Evolutionary conservation across 768 basidiomycete species (phyloP), one percentile per base, ranked within the genome.

Genomic region (Sarcodon sp.): DNA sequence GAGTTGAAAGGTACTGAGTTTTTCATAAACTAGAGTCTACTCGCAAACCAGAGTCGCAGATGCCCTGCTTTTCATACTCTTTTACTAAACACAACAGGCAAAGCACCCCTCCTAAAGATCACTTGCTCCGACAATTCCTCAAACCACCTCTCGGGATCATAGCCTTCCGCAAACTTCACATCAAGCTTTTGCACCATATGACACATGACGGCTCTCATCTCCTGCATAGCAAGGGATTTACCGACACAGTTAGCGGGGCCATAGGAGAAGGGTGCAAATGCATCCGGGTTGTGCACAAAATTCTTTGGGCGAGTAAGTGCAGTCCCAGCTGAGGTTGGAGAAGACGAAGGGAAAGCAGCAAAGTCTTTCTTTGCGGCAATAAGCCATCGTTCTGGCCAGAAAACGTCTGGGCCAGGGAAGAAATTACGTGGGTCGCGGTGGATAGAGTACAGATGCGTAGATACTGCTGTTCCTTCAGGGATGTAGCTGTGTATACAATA

Each of bases 401-500:
- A 72, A 12, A 49, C 48, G n/a, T 69, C 60, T 0, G 69, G 65
- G 4, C 54, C 60, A 0, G 69, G 71, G 33, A 59, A 64, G 54
- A 75, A 75, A 53, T 73, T 69, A 31, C 60, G 64, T 2, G 67
- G 59, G 50, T 73, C 67, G n/a, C 65, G 68, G 38, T 73, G 71
- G 6, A 70, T 44, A 16, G 59, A 58, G 49, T 68, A 72, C 15
- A 66, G 59, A 2, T 69, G 66, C 33, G 69, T 57, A 50, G 59
- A 50, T n/a, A 54, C 50, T 8, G 16, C 32, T 9, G 55, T 59
- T 11, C 53, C 53, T 27, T 55, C 51, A 0, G 56, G 50, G 6
- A 59, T 37, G 43, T 39, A 54, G 43, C 57, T 57, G 39, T 31
- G 8, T 18, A 8, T n/a, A 15, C 31, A 18, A 39, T 8, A 15